Evolutionary conservation across 352 stramenopile genomes (phyloP).

Genomic region (Elongisporangium undulatum): DNA sequence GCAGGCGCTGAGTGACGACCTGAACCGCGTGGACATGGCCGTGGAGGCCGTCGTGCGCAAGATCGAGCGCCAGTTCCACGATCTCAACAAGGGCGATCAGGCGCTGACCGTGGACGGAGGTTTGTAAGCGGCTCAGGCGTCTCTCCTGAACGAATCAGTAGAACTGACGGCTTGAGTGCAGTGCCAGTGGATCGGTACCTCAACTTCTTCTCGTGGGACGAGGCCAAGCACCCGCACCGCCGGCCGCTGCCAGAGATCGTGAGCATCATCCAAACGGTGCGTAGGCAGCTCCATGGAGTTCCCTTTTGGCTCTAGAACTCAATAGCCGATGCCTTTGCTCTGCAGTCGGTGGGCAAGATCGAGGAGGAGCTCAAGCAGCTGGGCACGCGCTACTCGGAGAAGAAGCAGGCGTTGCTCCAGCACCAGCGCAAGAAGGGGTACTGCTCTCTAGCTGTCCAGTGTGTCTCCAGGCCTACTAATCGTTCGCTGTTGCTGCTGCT

Average conservation of each 20-base stretch:
- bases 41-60: conserved; percentile 96
- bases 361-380: conserved; percentile 97
- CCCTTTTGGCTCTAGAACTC: not conserved
- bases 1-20: conserved; percentile 88
- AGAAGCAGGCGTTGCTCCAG: conserved; percentile 86
- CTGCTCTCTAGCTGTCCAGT: not conserved
- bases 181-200: conserved; percentile 94
- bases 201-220: conserved; percentile 97
- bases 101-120: conserved; percentile 81
- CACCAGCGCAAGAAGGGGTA: conserved; percentile 93
- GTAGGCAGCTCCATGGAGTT: conserved; percentile 2
- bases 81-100: conserved; percentile 90
- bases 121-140: conserved; percentile 3
- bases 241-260: conserved; percentile 96
- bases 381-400: conserved; percentile 91
- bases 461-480: not conserved
- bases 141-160: not conserved
- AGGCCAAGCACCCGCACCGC: conserved; percentile 96
- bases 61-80: conserved; percentile 95
- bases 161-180: conserved; percentile 7
- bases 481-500: not conserved
- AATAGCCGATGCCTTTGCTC: not conserved
- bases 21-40: conserved; percentile 94
- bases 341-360: conserved; percentile 89
- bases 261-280: conserved; percentile 90